A percentile compares a stretch with the other conserved stretches of the same genome.
phyloP scores from a whole-genome alignment of 768 basidiomycete genomes.

The Leccinum aurantiacum region DNA sequence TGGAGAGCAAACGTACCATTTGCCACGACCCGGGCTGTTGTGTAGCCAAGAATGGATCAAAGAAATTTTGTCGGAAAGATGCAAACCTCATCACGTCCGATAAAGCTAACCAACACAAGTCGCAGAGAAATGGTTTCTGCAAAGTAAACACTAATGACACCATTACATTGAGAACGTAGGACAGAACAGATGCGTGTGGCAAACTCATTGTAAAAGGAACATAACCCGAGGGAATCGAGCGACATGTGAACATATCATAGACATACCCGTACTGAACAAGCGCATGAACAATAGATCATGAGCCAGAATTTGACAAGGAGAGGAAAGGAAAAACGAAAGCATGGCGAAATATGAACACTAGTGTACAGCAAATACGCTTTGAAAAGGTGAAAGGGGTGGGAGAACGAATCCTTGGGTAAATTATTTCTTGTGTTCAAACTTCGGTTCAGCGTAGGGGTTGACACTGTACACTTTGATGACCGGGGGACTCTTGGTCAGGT shows the following conservation, averaged over 20 bases:
- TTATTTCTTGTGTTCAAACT: slow-evolving; percentile 37
- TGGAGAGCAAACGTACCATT: too few relatives aligned
- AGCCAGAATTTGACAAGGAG: slow-evolving; percentile 30
- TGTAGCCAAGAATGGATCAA: too few relatives aligned
- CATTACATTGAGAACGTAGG: slow-evolving; percentile 24
- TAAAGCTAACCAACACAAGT: not conserved
- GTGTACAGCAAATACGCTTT: slow-evolving; percentile 29
- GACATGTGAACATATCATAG: slow-evolving; percentile 28
- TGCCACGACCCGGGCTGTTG: too few relatives aligned
- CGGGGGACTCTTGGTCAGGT: slow-evolving; percentile 93
- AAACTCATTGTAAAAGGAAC: slow-evolving; percentile 12
- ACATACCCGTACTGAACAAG: slow-evolving; percentile 31
- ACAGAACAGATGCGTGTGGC: slow-evolving; percentile 20
- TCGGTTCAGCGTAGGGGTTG: slow-evolving; percentile 78
- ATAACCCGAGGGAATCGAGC: slow-evolving; percentile 19
- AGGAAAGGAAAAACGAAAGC: slow-evolving; percentile 32
- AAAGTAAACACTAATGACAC: slow-evolving; percentile 14
- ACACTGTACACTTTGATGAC: slow-evolving; percentile 98
- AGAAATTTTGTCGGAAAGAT: too few relatives aligned
- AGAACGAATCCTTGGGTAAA: slow-evolving; percentile 11
- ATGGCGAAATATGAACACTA: slow-evolving; percentile 29
- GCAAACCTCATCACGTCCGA: too few relatives aligned
- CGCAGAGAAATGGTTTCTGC: slow-evolving; percentile 13
- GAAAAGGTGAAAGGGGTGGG: slow-evolving; percentile 1
- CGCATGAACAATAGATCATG: slow-evolving; percentile 30